phyloP scores from a whole-genome alignment of 176 grass and related monocot species.

The Musa beccarii region DNA sequence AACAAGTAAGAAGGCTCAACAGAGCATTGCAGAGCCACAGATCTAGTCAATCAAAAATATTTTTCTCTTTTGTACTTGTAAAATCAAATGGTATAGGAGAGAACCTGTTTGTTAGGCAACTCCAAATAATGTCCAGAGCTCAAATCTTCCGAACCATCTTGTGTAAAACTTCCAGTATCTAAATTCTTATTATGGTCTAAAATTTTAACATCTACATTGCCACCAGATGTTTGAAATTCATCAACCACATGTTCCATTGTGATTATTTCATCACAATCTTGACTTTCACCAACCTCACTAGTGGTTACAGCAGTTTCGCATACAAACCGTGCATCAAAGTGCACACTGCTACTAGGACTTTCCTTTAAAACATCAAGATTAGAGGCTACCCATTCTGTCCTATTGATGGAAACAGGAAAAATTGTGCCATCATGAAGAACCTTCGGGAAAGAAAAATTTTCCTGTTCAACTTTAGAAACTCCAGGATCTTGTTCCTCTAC shows the following conservation, averaged over 20 bases:
- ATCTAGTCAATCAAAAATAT: background rate
- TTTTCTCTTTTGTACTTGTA: slow-evolving; percentile 6
- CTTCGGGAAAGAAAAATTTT: slow-evolving; percentile 4
- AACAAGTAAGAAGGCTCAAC: slow-evolving; percentile 23
- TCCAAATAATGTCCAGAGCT: background rate
- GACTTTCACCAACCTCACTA: slow-evolving; percentile 16
- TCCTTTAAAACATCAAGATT: slow-evolving; percentile 20
- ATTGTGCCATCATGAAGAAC: slow-evolving; percentile 22
- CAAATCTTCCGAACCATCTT: slow-evolving; percentile 20
- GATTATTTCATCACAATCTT: slow-evolving; percentile 24
- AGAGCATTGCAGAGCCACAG: slow-evolving; percentile 11
- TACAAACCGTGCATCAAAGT: background rate
- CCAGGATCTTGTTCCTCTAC: slow-evolving; percentile 7
- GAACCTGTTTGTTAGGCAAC: slow-evolving; percentile 4
- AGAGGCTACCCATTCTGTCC: slow-evolving; percentile 19
- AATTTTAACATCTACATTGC: slow-evolving; percentile 7
- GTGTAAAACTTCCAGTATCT: slow-evolving; percentile 17
- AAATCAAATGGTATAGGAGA: slow-evolving; percentile 18
- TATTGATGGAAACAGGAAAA: background rate
- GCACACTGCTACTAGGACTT: background rate
- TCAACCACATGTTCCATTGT: slow-evolving; percentile 24
- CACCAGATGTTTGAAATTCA: slow-evolving; percentile 22
- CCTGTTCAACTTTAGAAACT: slow-evolving; percentile 20
- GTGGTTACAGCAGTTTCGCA: slow-evolving; percentile 13
- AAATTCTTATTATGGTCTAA: slow-evolving; percentile 30